A percentile compares a stretch with the other conserved stretches of the same genome.
These are phyloP conservation scores for Myochromella boudieri DNA, from an alignment of 768 basidiomycete genomes.

Conservation along the genomic window DNA sequence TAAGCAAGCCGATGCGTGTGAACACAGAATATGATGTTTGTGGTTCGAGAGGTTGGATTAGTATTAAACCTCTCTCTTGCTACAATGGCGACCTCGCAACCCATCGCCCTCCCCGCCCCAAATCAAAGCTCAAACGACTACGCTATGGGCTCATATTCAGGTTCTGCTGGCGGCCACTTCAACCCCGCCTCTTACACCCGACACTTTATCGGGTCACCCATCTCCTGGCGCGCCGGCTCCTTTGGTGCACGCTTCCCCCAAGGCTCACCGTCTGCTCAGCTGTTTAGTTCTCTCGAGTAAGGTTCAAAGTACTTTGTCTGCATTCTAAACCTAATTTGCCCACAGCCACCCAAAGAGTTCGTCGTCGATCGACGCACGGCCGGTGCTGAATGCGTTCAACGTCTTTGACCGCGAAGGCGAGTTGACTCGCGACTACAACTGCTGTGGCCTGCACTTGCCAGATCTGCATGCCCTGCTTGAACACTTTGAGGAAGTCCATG, in stretches of 20 bases:
- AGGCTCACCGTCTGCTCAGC: constrained; percentile 60
- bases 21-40: background rate
- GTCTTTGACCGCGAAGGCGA: constrained; percentile 72
- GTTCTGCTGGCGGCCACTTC: constrained; percentile 47
- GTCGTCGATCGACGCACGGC: constrained; percentile 57
- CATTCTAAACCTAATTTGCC: background rate
- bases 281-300: constrained; percentile 66
- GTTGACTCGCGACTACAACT: constrained; percentile 84
- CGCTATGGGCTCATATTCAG: constrained; percentile 50
- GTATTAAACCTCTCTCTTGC: constrained; percentile 7
- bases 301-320: constrained; percentile 24
- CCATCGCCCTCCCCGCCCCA: constrained; percentile 44
- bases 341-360: constrained; percentile 33
- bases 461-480: constrained; percentile 85
- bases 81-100: constrained; percentile 33
- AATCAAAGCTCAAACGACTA: constrained; percentile 24
- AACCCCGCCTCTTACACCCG: constrained; percentile 68
- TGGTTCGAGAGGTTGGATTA: background rate
- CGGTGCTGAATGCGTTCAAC: constrained; percentile 64
- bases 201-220: constrained; percentile 69
- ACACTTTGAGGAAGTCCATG: constrained; percentile 90
- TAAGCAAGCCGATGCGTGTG: no score
- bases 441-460: constrained; percentile 74
- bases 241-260: constrained; percentile 65
- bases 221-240: constrained; percentile 69